These are phyloP conservation scores for Ophiostoma perfectum DNA, from an alignment of 2,329 filamentous ascomycete species.

Conservation along the genomic window DNA sequence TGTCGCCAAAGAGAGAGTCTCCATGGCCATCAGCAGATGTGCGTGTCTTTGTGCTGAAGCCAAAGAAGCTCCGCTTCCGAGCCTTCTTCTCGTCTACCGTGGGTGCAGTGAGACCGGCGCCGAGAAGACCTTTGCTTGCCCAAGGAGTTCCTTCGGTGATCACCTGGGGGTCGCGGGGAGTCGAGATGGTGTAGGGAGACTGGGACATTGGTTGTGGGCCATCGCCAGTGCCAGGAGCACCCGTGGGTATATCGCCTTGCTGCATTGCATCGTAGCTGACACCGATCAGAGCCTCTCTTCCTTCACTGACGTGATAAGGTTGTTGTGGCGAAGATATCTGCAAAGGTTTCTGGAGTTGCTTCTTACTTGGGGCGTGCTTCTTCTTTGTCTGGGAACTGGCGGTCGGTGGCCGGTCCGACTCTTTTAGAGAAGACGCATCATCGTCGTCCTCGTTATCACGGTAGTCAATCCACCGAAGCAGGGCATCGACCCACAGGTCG, in stretches of 20 bases:
- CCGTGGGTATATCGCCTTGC: slow-evolving; percentile 41
- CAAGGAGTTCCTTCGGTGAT: slow-evolving; percentile 67
- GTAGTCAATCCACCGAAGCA: slow-evolving; percentile 83
- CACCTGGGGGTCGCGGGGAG: slow-evolving; percentile 73
- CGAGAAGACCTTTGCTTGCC: slow-evolving; percentile 19
- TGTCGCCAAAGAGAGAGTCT: slow-evolving; percentile 50
- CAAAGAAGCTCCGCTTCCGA: slow-evolving; percentile 72
- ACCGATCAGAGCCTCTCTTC: slow-evolving; percentile 47
- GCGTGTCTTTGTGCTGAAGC: slow-evolving; percentile 59
- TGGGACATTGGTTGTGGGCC: not conserved
- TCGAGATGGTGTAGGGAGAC: slow-evolving; percentile 59
- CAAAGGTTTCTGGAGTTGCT: slow-evolving; percentile 36
- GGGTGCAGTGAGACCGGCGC: slow-evolving; percentile 44
- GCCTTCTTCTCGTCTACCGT: slow-evolving; percentile 67
- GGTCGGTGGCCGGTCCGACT: slow-evolving; percentile 38
- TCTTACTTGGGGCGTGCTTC: slow-evolving; percentile 37
- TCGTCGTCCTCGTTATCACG: slow-evolving; percentile 57
- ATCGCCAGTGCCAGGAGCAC: slow-evolving; percentile 13
- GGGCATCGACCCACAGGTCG: slow-evolving; percentile 86
- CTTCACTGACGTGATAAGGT: slow-evolving; percentile 24
- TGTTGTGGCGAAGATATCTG: slow-evolving; percentile 31
- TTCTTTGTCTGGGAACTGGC: slow-evolving; percentile 41
- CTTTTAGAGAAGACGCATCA: slow-evolving; percentile 27
- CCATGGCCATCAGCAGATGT: slow-evolving; percentile 49
- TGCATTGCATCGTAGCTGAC: slow-evolving; percentile 55